Evolutionary conservation across 441 rosid species (phyloP).

Genomic region (Eutrema salsugineum): DNA sequence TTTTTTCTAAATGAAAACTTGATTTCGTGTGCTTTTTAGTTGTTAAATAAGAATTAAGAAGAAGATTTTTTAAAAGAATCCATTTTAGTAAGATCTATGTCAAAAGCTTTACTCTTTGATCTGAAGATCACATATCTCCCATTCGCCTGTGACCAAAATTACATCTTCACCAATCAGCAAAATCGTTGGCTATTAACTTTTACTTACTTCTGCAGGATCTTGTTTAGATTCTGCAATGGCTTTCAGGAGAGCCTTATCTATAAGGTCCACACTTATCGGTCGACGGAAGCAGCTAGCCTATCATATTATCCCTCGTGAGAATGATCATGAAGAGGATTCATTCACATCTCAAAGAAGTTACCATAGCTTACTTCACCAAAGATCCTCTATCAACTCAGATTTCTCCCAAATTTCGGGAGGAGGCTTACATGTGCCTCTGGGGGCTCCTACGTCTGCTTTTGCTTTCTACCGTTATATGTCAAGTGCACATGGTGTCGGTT

Average conservation of each 20-base stretch:
- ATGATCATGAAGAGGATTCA: conserved; percentile 35
- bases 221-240: conserved; percentile 51
- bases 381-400: conserved; percentile 30
- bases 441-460: conserved; percentile 29
- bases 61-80: neutral
- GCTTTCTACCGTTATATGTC: conserved; percentile 66
- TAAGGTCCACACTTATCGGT: conserved; percentile 40
- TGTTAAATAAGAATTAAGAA: neutral
- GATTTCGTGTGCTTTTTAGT: neutral
- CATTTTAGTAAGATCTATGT: neutral
- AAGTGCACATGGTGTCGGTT: conserved; percentile 42
- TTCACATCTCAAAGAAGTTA: conserved; percentile 25
- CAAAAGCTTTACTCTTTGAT: neutral
- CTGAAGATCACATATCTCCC: neutral
- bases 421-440: conserved; percentile 28
- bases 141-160: neutral
- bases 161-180: neutral
- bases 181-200: neutral
- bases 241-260: conserved; percentile 46
- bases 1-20: neutral
- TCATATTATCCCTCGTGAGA: conserved; percentile 36
- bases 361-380: conserved; percentile 34
- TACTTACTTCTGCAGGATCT: conserved; percentile 12
- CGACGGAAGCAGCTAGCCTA: conserved; percentile 37
- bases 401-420: conserved; percentile 23